These are phyloP conservation scores for Fusarium temperatum DNA, from an alignment of 2,329 filamentous ascomycete genomes.

Conservation along the genomic window DNA sequence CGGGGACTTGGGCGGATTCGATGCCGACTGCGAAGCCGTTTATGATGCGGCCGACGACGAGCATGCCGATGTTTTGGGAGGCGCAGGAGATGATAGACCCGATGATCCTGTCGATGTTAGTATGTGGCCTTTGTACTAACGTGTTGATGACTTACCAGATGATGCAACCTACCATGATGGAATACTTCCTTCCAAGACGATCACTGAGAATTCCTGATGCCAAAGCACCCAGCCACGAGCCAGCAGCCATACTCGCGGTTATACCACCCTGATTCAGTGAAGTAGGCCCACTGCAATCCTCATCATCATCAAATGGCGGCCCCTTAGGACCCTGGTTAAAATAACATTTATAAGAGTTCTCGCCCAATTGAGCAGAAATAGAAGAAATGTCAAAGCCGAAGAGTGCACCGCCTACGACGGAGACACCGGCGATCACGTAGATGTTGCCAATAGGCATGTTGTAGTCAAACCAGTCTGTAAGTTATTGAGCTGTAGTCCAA, in stretches of 20 bases:
- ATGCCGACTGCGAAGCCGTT: slow-evolving; percentile 73
- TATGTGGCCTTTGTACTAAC: accelerated
- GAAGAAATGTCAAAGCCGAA: slow-evolving; percentile 42
- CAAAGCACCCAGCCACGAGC: slow-evolving; percentile 60
- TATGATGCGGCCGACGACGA: slow-evolving; percentile 64
- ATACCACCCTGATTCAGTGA: slow-evolving; percentile 61
- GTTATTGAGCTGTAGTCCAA: background rate
- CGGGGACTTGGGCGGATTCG: slow-evolving; percentile 72
- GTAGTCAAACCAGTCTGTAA: background rate
- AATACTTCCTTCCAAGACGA: slow-evolving; percentile 57
- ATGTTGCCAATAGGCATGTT: slow-evolving; percentile 37
- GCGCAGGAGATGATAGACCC: slow-evolving; percentile 58
- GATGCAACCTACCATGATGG: slow-evolving; percentile 60
- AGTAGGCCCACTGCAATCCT: slow-evolving; percentile 47
- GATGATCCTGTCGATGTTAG: slow-evolving; percentile 51
- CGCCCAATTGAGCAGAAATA: slow-evolving; percentile 40
- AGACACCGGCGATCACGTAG: slow-evolving; percentile 37
- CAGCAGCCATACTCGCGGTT: slow-evolving; percentile 60
- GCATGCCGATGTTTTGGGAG: slow-evolving; percentile 50
- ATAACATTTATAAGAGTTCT: slow-evolving; percentile 51
- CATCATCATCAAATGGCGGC: slow-evolving; percentile 43
- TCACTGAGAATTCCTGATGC: slow-evolving; percentile 60
- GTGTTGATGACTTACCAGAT: slow-evolving; percentile 53
- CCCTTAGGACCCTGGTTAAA: slow-evolving; percentile 50
- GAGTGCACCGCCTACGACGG: slow-evolving; percentile 38